Percentiles rank a stretch among this genome's conserved stretches.
phyloP scores from a whole-genome alignment of 2,329 filamentous ascomycete species.

The Apiospora hydei region DNA sequence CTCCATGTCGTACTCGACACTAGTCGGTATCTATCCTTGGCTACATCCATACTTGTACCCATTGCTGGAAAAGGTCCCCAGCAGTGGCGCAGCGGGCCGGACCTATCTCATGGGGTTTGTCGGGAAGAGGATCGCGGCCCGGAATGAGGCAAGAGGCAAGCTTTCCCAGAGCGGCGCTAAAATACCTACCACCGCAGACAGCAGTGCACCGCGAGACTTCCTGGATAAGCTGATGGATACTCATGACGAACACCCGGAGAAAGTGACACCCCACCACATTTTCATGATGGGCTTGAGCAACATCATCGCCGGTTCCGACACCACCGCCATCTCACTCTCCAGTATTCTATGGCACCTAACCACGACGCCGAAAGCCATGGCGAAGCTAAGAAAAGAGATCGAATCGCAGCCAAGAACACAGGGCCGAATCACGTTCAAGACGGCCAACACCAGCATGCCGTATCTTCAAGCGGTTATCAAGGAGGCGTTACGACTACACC shows the following conservation, averaged over 20 bases:
- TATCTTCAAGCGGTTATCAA: slow-evolving; percentile 23
- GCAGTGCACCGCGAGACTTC: neutral
- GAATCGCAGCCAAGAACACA: slow-evolving; percentile 30
- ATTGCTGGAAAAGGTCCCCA: neutral
- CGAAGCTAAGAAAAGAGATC: slow-evolving; percentile 48
- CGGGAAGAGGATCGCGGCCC: neutral
- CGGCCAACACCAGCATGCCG: neutral
- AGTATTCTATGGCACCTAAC: slow-evolving; percentile 41
- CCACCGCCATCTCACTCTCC: slow-evolving; percentile 44
- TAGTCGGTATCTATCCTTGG: neutral
- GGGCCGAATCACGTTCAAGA: neutral
- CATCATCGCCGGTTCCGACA: slow-evolving; percentile 46
- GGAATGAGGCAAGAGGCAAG: neutral
- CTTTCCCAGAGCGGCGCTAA: neutral
- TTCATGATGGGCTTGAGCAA: slow-evolving; percentile 31
- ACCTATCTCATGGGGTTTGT: neutral
- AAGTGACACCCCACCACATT: neutral
- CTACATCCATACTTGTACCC: slow-evolving; percentile 5
- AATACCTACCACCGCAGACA: neutral
- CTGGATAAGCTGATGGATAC: neutral
- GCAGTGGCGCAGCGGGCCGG: neutral
- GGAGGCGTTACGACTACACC: slow-evolving; percentile 25
- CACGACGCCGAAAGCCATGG: slow-evolving; percentile 37
- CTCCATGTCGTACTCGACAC: neutral
- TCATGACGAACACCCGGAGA: neutral